Base-by-base conservation (phyloP, 1,284 basidiomycete genomes). In the Cryptococcus deneoformans region DNA sequence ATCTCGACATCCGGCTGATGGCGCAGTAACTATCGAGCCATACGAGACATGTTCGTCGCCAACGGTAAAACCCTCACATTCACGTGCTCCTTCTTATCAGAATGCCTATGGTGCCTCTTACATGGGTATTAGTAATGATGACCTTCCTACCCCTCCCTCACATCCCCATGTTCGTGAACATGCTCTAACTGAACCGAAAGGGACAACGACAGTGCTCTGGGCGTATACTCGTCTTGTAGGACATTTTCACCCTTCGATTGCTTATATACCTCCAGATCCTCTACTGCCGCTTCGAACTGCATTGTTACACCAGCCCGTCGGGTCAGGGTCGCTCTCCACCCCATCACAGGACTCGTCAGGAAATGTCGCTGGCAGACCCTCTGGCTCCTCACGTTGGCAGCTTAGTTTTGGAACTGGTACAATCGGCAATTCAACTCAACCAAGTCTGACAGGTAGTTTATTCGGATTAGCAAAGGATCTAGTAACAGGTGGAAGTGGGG, bases 211-310 rank as follows among this genome's bases (percentile, higher is more conserved):
- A 0, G 66, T 79, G 14, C 61, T 77, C 2, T 79, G 77, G 77
- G 77, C 77, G 0, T 71, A 77, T 44, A 73, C 75, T 6, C 72
- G 71, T 1, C 64, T 79, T 2, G 61, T 71, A 7, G 77, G 71
- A 0, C 70, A 68, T 2, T 76, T 79, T 45, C 70, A 76, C 20
- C 78, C 78, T 34, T 76, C 77, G 0, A 65, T 70, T 24, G 57
- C 68, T 3, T 72, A 78, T 53, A 77, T 79, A 45, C 78, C 78
- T 0, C 77, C 78, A 16, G 78, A 79, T 47, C 76, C 78, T 0
- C 60, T 79, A 43, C 62, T 79, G 16, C 77, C 78, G 1, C 71
- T 79, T 1, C 69, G 75, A 8, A 68, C 73, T 4, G 57, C 69
- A 14, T 60, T 79, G 12, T 65, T 79, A 2, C 76, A 77, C 51